These are phyloP conservation scores for Diaporthe sp. DNA, from an alignment of 2,329 filamentous ascomycete species.

Conservation along the genomic window DNA sequence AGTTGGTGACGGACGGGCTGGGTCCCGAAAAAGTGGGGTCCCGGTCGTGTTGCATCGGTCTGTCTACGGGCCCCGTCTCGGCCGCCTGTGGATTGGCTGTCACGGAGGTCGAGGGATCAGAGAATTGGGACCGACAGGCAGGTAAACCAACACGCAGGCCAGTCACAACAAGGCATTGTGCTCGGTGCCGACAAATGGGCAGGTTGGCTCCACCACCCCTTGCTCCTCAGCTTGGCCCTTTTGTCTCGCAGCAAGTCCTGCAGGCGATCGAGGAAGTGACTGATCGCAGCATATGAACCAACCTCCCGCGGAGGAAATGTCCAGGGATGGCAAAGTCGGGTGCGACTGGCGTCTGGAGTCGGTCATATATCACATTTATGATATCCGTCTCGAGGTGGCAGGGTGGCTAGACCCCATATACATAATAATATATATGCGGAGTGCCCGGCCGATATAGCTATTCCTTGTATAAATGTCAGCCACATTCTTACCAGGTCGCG, in stretches of 20 bases:
- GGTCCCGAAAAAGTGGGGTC: slow-evolving; percentile 19
- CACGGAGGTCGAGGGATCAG: slow-evolving; percentile 16
- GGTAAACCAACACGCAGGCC: background rate
- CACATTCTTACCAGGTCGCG: slow-evolving; percentile 12
- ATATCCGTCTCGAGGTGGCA: slow-evolving; percentile 13
- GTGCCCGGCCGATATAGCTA: slow-evolving; percentile 21
- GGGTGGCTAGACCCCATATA: slow-evolving; percentile 8
- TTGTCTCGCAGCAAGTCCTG: slow-evolving; percentile 17
- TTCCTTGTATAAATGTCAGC: slow-evolving; percentile 24
- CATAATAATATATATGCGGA: slow-evolving; percentile 31
- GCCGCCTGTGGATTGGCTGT: slow-evolving; percentile 24
- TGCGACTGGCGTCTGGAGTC: slow-evolving; percentile 22
- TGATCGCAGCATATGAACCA: slow-evolving; percentile 16
- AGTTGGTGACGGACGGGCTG: slow-evolving; percentile 14
- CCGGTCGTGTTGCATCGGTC: slow-evolving; percentile 27
- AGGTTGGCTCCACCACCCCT: slow-evolving; percentile 21
- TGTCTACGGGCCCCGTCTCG: slow-evolving; percentile 23
- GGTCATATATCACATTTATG: slow-evolving; percentile 34
- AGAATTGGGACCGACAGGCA: slow-evolving; percentile 19
- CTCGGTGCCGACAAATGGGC: slow-evolving; percentile 14
- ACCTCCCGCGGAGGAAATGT: slow-evolving; percentile 16
- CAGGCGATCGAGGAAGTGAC: slow-evolving; percentile 25
- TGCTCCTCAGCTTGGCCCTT: slow-evolving; percentile 19
- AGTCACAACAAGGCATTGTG: slow-evolving; percentile 20
- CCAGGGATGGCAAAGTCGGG: slow-evolving; percentile 26